A percentile compares a stretch with the other conserved stretches of the same genome.
Conservation (phyloP, 495 filamentous ascomycete species). For the Aeminium ludgeri region DNA sequence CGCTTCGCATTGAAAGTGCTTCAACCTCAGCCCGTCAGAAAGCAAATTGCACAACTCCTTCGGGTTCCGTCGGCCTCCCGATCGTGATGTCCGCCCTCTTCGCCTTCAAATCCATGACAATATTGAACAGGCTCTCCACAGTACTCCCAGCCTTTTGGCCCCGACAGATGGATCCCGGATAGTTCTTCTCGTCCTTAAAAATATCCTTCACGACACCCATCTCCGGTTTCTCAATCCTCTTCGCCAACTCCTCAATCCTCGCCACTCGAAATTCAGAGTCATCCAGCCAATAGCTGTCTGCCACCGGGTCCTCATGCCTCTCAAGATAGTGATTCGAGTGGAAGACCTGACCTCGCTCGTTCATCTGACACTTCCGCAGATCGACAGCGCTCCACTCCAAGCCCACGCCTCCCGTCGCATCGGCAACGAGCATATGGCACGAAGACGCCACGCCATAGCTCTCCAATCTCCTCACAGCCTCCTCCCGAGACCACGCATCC, state of each 20-base stretch:
- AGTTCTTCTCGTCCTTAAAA: slow-evolving; percentile 23
- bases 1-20: too few species aligned
- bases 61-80: slow-evolving; percentile 27
- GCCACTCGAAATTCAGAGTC: slow-evolving; percentile 36
- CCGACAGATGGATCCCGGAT: slow-evolving; percentile 20
- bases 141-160: slow-evolving; percentile 6
- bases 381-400: slow-evolving; percentile 43
- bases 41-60: slow-evolving; percentile 14
- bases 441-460: slow-evolving; percentile 41
- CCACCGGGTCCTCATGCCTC: slow-evolving; percentile 26
- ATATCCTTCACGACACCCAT: slow-evolving; percentile 14
- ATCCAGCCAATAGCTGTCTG: slow-evolving; percentile 36
- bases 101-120: slow-evolving; percentile 31
- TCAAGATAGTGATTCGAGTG: slow-evolving; percentile 50
- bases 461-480: slow-evolving; percentile 34
- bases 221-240: slow-evolving; percentile 18
- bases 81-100: slow-evolving; percentile 25
- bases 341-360: slow-evolving; percentile 31
- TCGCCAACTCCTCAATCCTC: slow-evolving; percentile 29
- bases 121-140: slow-evolving; percentile 30
- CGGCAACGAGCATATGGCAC: slow-evolving; percentile 45
- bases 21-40: slow-evolving; percentile 8
- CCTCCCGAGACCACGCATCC: slow-evolving; percentile 31
- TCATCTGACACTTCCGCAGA: slow-evolving; percentile 32
- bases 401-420: slow-evolving; percentile 34